These are phyloP conservation scores for Verbascum thapsus DNA, from an alignment of 257 asterid genomes.

Conservation along the genomic window DNA sequence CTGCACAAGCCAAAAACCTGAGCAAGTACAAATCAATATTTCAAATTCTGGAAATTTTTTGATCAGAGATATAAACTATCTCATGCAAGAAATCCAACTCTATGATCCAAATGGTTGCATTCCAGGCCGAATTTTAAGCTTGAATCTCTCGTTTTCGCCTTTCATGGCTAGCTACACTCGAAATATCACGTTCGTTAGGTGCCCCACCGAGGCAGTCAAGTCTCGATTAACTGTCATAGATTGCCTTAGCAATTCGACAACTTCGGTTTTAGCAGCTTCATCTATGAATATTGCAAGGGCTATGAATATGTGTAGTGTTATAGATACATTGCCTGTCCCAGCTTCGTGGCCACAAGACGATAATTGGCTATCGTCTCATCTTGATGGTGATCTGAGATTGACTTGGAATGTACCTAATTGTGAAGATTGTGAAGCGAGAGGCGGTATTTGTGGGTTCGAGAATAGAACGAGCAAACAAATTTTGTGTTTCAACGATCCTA, in stretches of 20 bases:
- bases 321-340: constrained; percentile 43
- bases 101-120: constrained; percentile 62
- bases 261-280: constrained; percentile 49
- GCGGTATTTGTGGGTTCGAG: constrained; percentile 44
- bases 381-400: constrained; percentile 34
- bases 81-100: constrained; percentile 52
- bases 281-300: constrained; percentile 29
- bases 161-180: constrained; percentile 36
- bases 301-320: constrained; percentile 45
- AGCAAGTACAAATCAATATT: constrained; percentile 36
- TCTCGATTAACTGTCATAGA: constrained; percentile 35
- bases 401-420: constrained; percentile 49
- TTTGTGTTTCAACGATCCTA: constrained; percentile 30
- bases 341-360: constrained; percentile 36
- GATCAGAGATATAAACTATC: constrained; percentile 56
- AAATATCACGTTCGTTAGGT: constrained; percentile 60
- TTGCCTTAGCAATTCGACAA: constrained; percentile 70
- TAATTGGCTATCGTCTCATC: constrained; percentile 33
- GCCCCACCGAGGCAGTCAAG: constrained; percentile 38
- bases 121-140: constrained; percentile 43
- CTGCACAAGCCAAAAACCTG: constrained; percentile 30
- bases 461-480: constrained; percentile 33
- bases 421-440: constrained; percentile 43
- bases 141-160: constrained; percentile 59
- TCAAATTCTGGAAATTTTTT: constrained; percentile 55